Percentiles rank a stretch among this genome's conserved stretches.
phyloP scores from a whole-genome alignment of 176 grass and related monocot genomes.

The Avena insularis region DNA sequence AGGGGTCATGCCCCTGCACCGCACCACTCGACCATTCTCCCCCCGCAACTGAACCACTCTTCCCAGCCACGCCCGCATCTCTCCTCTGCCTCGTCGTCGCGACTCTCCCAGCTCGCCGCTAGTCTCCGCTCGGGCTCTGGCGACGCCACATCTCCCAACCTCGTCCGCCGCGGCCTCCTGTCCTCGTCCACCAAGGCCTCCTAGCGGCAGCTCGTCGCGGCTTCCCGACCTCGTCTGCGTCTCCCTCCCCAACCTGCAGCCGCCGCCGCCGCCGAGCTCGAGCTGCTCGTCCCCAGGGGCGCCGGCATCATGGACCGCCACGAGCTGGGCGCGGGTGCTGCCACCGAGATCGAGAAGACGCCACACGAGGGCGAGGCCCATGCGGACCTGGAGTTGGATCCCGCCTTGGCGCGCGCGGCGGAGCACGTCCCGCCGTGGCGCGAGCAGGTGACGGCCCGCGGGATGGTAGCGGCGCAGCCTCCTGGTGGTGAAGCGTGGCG shows the following conservation, averaged over 20 bases:
- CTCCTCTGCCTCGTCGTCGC: no score
- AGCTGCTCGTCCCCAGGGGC: constrained; percentile 41
- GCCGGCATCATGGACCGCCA: constrained; percentile 35
- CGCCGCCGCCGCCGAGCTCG: constrained; percentile 44
- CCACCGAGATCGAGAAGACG: constrained; percentile 50
- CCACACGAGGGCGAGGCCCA: background rate
- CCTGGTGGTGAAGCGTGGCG: no score
- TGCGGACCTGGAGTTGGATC: constrained; percentile 57
- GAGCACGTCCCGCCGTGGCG: constrained; percentile 78
- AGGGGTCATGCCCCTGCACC: no score
- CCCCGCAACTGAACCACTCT: no score
- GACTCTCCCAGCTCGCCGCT: no score
- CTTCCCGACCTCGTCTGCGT: background rate
- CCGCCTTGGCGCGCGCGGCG: constrained; percentile 33
- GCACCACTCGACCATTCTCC: no score
- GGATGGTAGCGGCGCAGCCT: constrained; percentile 57
- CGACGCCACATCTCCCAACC: no score
- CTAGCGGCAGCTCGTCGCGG: no score
- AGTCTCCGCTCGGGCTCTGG: no score
- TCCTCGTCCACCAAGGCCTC: no score
- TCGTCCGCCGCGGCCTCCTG: no score
- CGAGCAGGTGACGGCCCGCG: constrained; percentile 75
- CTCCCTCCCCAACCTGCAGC: constrained; percentile 28
- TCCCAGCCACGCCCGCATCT: no score
- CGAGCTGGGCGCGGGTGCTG: background rate